Base-by-base conservation (phyloP, 176 grass and related monocot genomes). In the Pharus latifolius region DNA sequence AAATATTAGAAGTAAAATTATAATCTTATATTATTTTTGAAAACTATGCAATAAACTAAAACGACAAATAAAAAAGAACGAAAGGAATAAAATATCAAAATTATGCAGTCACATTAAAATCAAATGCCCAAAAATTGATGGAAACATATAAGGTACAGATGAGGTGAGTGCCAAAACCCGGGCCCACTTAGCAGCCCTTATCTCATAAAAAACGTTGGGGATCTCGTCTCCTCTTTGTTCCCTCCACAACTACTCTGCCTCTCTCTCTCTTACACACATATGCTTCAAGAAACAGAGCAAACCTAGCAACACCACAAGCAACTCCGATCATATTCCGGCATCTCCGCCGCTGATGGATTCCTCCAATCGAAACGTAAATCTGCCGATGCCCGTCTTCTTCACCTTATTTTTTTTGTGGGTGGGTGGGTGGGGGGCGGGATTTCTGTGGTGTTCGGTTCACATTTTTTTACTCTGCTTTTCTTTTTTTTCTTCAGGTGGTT, bases 331-430 rank as follows among this genome's bases (percentile, higher is more conserved):
- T 26, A 56, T 72, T 80, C 72, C 47, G 56, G 69, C 41, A 60
- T 81, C 47, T 63, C 56, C 34, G 32, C 17, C 27, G 62, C 41
- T 33, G 32, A 95, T 95, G 91, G 91, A 87, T 72, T 70, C 63
- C 2, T 63, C 80, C 14, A 63, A 81, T 28, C 74, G 73, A 48
- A 78, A 87, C 75, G 90, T 92, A 56, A 30, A 16, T 65, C 28
- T 44, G 26, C 4, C 28, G 49, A 45, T 77, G 24, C 23, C 7
- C 27, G 1, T 20, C 9, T 19, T 5, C 30, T 37, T 45, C 49
- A 5, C 15, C 30, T 5, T 4, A 13, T 41, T 7, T 20, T 18
- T 4, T 32, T 37, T 35, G 37, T 26, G 12, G 18, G 6, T 2
- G 10, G 0, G 3, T 0, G 5, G 3, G 16, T 40, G 30, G 46